phyloP scores from a whole-genome alignment of 768 basidiomycete genomes.

The Trametes elegans region DNA sequence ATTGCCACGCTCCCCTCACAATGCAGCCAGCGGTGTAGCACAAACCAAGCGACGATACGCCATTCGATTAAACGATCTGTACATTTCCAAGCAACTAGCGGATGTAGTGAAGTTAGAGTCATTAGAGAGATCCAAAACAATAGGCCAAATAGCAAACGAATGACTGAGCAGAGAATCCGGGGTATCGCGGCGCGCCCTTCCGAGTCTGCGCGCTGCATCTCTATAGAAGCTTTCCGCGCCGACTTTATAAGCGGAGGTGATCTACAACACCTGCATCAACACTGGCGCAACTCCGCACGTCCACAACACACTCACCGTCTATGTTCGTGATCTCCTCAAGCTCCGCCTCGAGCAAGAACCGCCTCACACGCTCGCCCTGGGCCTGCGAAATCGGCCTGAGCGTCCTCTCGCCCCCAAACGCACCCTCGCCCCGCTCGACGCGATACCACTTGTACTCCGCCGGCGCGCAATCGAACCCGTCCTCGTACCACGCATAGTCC shows the following conservation, averaged over 20 bases:
- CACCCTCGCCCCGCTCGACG: conserved; percentile 1
- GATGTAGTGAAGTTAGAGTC: background rate
- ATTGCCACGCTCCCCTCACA: too few species aligned
- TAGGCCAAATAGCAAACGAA: too few species aligned
- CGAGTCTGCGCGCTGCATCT: background rate
- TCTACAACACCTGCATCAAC: background rate
- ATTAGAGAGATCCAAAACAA: too few species aligned
- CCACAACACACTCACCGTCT: background rate
- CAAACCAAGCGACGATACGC: too few species aligned
- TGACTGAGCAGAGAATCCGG: too few species aligned
- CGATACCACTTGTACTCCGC: conserved; percentile 14
- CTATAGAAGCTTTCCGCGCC: background rate
- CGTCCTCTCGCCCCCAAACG: background rate
- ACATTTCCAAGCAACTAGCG: background rate
- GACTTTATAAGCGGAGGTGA: conserved; percentile 5
- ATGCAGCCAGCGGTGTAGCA: too few species aligned
- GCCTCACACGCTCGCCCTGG: conserved; percentile 12
- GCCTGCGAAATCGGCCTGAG: background rate
- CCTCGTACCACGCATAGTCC: conserved; percentile 14
- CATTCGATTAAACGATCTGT: background rate
- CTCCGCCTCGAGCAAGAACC: conserved; percentile 6
- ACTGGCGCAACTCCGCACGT: background rate
- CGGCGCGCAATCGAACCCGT: conserved; percentile 9
- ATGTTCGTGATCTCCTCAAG: conserved; percentile 4
- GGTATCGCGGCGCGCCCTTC: background rate